Evolutionary conservation across 2,329 filamentous ascomycete species (phyloP).

Genomic region (Xylaria sp.): DNA sequence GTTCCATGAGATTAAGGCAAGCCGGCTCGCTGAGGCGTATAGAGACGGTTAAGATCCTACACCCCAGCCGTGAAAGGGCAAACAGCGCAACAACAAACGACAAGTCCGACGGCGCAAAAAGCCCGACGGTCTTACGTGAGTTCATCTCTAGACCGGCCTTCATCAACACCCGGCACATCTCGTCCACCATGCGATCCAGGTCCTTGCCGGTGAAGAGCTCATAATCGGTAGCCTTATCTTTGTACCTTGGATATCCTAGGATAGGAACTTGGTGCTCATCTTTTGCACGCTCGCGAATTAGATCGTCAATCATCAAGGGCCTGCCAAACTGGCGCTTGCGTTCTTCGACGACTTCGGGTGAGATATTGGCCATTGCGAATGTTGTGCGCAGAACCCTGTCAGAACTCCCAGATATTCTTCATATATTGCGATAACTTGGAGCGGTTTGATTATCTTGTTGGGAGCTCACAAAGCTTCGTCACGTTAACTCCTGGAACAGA

Average conservation of each 20-base stretch:
- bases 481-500: background rate
- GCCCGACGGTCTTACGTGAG: conserved; percentile 50
- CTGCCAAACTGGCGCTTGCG: conserved; percentile 52
- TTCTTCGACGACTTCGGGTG: conserved; percentile 44
- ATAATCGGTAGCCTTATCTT: conserved; percentile 50
- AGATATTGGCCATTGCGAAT: conserved; percentile 45
- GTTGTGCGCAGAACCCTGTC: background rate
- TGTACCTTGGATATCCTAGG: conserved; percentile 53
- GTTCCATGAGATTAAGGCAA: conserved; percentile 54
- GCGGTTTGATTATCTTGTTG: background rate
- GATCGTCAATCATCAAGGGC: conserved; percentile 55
- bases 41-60: conserved; percentile 56
- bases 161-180: conserved; percentile 50
- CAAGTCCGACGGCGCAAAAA: conserved; percentile 56
- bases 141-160: conserved; percentile 49
- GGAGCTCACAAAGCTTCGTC: background rate
- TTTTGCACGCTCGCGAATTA: conserved; percentile 53
- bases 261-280: conserved; percentile 55
- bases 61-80: conserved; percentile 57
- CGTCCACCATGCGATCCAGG: conserved; percentile 55
- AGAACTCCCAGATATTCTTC: background rate
- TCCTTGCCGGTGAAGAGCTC: conserved; percentile 56
- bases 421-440: conserved; percentile 1
- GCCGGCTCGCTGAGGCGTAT: conserved; percentile 55
- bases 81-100: conserved; percentile 57